Evolutionary conservation across 352 stramenopile species (phyloP), one percentile per base, ranked within the genome.

Genomic region (Pythium monospermum): DNA sequence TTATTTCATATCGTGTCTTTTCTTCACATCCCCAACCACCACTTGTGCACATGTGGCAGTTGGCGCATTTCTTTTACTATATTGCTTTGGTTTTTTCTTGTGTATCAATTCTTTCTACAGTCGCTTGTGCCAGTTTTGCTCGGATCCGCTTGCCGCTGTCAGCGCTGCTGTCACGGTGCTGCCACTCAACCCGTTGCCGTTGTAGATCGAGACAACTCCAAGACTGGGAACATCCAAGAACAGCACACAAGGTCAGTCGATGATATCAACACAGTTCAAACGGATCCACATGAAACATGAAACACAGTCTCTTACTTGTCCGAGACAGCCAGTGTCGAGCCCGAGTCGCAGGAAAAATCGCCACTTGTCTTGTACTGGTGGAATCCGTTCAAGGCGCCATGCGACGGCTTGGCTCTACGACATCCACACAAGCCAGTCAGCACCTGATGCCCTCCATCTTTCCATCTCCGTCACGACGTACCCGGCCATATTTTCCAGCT

Each of bases 291-390:
- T n/a, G n/a, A n/a, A n/a, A n/a, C n/a, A n/a, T n/a, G n/a, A n/a
- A n/a, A 10, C 4, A 16, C 11, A 57, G 45, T 21, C 15, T 19
- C 70, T 38, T 57, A 90, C 82, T 74, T 90, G 68, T 92, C 82
- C 0, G 79, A 88, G 37, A 89, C 77, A 27, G 77, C 82, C 12
- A 88, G 56, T 26, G 81, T 66, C 23, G 49, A 51, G 42, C 59
- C 65, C 36, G 61, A 68, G 33, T 77, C 71, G 27, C 63, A 63
- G n/a, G 76, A 83, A 41, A 87, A 89, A 27, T 77, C 75, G 11
- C 82, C 82, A 43, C 77, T 90, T 22, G 82, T 87, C 62, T 88
- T 89, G 71, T 84, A 89, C 23, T 46, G 47, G 27, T 38, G n/a
- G 26, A 44, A 41, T 0, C 54, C 38, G 2, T 61, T 42, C 44